Base-by-base conservation (phyloP, 139 green algal genomes). In the Micractinium sp. region DNA sequence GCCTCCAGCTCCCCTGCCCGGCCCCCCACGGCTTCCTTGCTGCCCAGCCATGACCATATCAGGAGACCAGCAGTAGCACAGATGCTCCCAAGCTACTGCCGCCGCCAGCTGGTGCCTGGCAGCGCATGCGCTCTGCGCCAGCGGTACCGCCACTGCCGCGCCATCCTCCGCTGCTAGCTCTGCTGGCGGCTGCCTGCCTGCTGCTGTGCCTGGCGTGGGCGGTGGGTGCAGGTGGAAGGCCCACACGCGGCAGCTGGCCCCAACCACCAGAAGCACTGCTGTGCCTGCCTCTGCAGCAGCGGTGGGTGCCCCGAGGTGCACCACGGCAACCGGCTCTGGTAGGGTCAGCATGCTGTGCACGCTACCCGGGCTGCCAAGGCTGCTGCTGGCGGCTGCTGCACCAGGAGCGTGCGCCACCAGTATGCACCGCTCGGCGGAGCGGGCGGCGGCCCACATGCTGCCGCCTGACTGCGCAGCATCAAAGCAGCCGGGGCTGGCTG, bases 61-160 rank as follows among this genome's bases (percentile, higher is more conserved):
- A 23, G 78, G 41, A 71, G 63, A 71, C 63, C 78, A 84, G 47
- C 41, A 35, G 78, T 39, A 84, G 19, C 35, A 16, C 29, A 84
- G 38, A 41, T 84, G 78, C 78, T 84, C 78, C 78, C 78, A 84
- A 16, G 78, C 78, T 31, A 84, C 78, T 29, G 78, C 78, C 5
- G 78, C 85, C 12, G 85, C 61, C 35, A 89, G 85, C 53, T 89
- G 85, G 20, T 61, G 71, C 53, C 9, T 33, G 4, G 66, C 85
- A 1, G 74, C 3, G 66, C 85, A 89, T 31, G 35, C 63, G 0
- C 16, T 23, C 35, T 76, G 85, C 0, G 60, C 53, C 53, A 78
- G 35, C 16, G 74, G 36, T 23, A 85, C 74, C 35, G 33, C 74
- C 74, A 80, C 33, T 36, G 74, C 74, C 12, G 9, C 74, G 33